Conservation (phyloP, 1,284 basidiomycete species). For the Ustilago curta region DNA sequence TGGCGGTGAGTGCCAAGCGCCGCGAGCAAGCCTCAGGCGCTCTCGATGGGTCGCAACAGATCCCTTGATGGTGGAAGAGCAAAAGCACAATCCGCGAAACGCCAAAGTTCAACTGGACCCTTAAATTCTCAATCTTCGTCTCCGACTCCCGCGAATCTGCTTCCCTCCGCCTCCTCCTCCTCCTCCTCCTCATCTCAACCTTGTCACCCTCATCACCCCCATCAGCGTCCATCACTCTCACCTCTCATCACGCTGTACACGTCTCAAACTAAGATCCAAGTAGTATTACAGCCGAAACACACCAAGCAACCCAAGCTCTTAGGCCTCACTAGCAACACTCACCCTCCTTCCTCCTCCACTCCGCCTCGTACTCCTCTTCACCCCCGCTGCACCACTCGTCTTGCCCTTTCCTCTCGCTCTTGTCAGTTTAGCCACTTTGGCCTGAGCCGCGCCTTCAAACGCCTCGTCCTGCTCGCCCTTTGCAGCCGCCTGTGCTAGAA, state of each 20-base stretch:
- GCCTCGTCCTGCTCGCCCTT: slow-evolving; percentile 92
- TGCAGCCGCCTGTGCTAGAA: slow-evolving; percentile 82
- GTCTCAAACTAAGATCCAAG: neutral
- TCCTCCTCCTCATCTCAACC: neutral
- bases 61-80: too few relatives aligned
- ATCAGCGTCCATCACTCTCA: neutral
- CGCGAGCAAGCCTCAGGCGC: too few relatives aligned
- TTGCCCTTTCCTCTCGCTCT: slow-evolving; percentile 22
- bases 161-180: neutral
- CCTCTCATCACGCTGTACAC: neutral
- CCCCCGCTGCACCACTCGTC: slow-evolving; percentile 16
- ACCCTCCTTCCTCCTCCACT: slow-evolving; percentile 9
- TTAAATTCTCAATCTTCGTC: too few relatives aligned
- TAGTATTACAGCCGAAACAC: slow-evolving; percentile 16
- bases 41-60: too few relatives aligned
- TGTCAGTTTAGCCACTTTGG: slow-evolving; percentile 52
- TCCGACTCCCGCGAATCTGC: slow-evolving; percentile 7
- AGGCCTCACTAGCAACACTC: slow-evolving; percentile 43
- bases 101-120: too few relatives aligned
- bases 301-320: neutral
- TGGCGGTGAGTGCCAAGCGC: neutral
- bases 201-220: neutral
- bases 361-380: slow-evolving; percentile 25
- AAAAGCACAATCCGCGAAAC: too few relatives aligned
- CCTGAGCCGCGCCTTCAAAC: slow-evolving; percentile 75